Base-by-base conservation (phyloP, 2,329 filamentous ascomycete species). In the Passalora sequoiae region DNA sequence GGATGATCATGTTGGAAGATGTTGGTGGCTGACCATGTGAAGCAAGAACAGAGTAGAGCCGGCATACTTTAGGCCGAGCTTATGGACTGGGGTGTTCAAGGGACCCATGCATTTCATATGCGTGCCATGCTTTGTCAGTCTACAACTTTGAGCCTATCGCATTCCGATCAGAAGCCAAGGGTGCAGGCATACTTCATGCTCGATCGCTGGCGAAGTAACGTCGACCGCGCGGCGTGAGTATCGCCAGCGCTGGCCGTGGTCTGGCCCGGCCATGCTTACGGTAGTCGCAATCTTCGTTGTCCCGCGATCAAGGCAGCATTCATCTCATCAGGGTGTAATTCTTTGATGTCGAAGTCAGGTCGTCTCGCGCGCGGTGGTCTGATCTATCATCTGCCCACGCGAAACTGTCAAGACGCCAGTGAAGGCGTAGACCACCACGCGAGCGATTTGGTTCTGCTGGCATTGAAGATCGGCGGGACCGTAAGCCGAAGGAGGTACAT, bases 261-360 rank as follows among this genome's bases (percentile, higher is more conserved):
- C 15, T n/a, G n/a, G n/a, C n/a, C 35, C 22, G 33, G 42, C 20
- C 36, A 21, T 39, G 42, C 42, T 44, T 40, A 44, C 29, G 42
- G 31, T 25, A 35, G 36, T 32, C 29, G n/a, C n/a, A 27, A 27
- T 27, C 6, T 7, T 27, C 24, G 12, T 27, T n/a, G n/a, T n/a
- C n/a, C n/a, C n/a, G n/a, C n/a, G n/a, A n/a, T n/a, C n/a, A n/a
- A n/a, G n/a, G n/a, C n/a, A n/a, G n/a, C n/a, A n/a, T n/a, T n/a
- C n/a, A n/a, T n/a, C n/a, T n/a, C n/a, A n/a, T n/a, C n/a, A n/a
- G n/a, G n/a, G n/a, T n/a, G n/a, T n/a, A n/a, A n/a, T n/a, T n/a
- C n/a, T n/a, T n/a, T n/a, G n/a, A n/a, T n/a, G n/a, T n/a, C n/a
- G n/a, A n/a, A n/a, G n/a, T n/a, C n/a, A n/a, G n/a, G n/a, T n/a